A percentile compares a stretch with the other conserved stretches of the same genome.
These are phyloP conservation scores for Pharnaceum exiguum DNA, from an alignment of 148 eudicot species.

Conservation along the genomic window DNA sequence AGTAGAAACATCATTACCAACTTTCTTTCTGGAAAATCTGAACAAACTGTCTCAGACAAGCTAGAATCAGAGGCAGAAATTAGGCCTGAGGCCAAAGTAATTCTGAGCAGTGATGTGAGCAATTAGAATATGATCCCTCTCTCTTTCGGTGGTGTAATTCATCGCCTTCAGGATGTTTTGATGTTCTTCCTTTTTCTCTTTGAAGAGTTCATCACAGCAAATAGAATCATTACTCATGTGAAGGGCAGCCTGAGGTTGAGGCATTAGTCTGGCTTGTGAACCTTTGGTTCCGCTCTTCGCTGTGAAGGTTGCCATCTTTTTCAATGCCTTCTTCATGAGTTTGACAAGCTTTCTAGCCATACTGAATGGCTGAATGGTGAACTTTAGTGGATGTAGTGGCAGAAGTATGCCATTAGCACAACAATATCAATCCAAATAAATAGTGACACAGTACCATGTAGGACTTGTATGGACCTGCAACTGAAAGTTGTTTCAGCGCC, in stretches of 20 bases:
- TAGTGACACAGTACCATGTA: too few species aligned
- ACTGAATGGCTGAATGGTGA: too few species aligned
- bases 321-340: not conserved
- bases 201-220: slow-evolving; percentile 37
- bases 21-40: not conserved
- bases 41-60: not conserved
- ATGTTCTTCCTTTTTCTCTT: not conserved
- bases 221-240: not conserved
- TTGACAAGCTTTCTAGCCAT: not conserved
- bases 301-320: not conserved
- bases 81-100: slow-evolving; percentile 29
- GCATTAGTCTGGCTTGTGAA: slow-evolving; percentile 2
- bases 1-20: slow-evolving; percentile 3
- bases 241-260: not conserved
- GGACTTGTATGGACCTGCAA: too few species aligned
- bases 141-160: not conserved
- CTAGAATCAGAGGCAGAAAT: slow-evolving; percentile 24
- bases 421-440: too few species aligned
- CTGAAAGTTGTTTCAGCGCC: too few species aligned
- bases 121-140: slow-evolving; percentile 11
- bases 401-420: too few species aligned
- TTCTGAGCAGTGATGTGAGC: slow-evolving; percentile 35
- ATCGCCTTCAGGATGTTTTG: too few species aligned
- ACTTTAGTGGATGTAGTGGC: too few species aligned
- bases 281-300: not conserved